Evolutionary conservation across 331 rosid genomes (phyloP).

Genomic region (Quercus tomentella): DNA sequence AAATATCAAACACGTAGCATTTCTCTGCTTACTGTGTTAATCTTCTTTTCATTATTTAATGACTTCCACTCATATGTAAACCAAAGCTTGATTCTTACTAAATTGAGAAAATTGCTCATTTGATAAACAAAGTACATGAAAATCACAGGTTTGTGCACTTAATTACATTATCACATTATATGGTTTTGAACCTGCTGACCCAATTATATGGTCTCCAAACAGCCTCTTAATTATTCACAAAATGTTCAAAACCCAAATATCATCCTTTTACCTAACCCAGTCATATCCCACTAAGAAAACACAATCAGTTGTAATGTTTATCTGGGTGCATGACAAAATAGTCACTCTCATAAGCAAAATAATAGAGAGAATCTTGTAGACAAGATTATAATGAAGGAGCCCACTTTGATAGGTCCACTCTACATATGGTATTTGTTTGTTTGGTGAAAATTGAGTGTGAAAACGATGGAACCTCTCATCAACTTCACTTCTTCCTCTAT

Average conservation of each 20-base stretch:
- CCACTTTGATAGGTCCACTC: slow-evolving; percentile 43
- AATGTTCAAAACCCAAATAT: slow-evolving; percentile 19
- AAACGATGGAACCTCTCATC: slow-evolving; percentile 58
- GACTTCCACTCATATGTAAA: background rate
- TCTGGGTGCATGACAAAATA: slow-evolving; percentile 45
- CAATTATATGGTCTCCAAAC: slow-evolving; percentile 15
- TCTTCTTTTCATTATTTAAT: too few relatives aligned
- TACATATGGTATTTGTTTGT: slow-evolving; percentile 34
- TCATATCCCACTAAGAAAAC: slow-evolving; percentile 36
- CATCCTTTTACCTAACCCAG: slow-evolving; percentile 42
- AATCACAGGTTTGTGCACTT: background rate
- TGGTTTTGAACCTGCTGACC: background rate
- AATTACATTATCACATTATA: background rate
- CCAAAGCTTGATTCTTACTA: background rate
- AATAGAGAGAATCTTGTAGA: slow-evolving; percentile 78
- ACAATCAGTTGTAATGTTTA: slow-evolving; percentile 30
- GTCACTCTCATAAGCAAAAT: slow-evolving; percentile 65
- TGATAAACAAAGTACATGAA: background rate
- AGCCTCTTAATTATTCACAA: slow-evolving; percentile 21
- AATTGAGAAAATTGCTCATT: background rate
- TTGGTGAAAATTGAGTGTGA: slow-evolving; percentile 42
- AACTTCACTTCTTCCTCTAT: slow-evolving; percentile 8
- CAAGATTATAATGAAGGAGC: slow-evolving; percentile 56
- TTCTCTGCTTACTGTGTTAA: too few relatives aligned
- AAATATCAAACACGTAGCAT: too few relatives aligned